Base-by-base conservation (phyloP, 2,329 filamentous ascomycete genomes). In the Ilyonectria mors-panacis region DNA sequence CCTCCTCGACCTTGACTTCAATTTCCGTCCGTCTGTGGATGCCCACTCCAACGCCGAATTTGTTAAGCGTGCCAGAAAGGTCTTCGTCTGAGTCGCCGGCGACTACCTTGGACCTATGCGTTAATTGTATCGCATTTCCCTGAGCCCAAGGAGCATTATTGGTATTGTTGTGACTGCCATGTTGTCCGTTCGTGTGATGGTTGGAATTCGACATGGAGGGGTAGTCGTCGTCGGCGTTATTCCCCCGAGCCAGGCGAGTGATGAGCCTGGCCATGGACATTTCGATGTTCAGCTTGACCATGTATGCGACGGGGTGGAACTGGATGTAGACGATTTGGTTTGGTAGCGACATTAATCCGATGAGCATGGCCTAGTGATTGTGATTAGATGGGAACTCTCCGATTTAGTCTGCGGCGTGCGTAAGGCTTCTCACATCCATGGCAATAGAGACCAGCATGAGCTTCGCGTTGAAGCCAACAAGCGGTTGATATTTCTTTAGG, bases 281-380 rank as follows among this genome's bases (percentile, higher is more conserved):
- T 26, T 26, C 26, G 26, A 26, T 26, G 26, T 39, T 85, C 47
- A 87, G 81, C 64, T 87, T 87, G 63, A 87, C 84, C 39, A 86
- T 80, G 71, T 87, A 87, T 4, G 83, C 84, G 9, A 87, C 79
- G 1, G 85, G 85, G 63, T 87, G 85, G 72, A 87, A 86, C 68
- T 86, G 85, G 42, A 86, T 83, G 67, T 85, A 79, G n/a, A 81
- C 77, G 19, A 73, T 65, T 65, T 79, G 77, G 54, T 81, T 80
- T 0, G 76, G 75, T 0, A 79, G 63, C 4, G 71, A 80, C 78
- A 80, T 80, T 8, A 78, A 73, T 1, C 77, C 78, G 17, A 80
- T 79, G n/a, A 80, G 76, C 65, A 70, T 61, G 3, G 63, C 59
- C 66, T 75, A 15, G 15, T 15, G 37, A 17, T 39, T 12, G 17